phyloP scores from a whole-genome alignment of 306 rosid species.

The Herpetospermum pedunculosum region DNA sequence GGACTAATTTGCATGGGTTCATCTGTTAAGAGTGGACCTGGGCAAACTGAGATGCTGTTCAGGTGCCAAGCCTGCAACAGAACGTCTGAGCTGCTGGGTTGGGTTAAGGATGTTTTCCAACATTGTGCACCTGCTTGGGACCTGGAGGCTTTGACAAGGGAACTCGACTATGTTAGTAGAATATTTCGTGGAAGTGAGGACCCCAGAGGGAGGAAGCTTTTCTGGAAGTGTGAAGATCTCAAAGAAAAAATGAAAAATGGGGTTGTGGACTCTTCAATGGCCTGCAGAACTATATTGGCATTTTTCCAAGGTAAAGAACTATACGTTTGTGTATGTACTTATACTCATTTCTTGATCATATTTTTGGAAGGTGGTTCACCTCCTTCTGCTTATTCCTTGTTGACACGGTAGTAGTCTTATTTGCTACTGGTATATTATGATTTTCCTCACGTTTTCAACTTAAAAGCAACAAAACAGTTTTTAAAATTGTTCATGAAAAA shows the following conservation, averaged over 20 bases:
- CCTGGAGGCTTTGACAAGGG: constrained; percentile 72
- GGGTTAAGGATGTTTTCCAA: constrained; percentile 98
- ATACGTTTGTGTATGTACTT: not conserved
- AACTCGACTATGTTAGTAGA: constrained; percentile 91
- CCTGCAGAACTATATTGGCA: constrained; percentile 65
- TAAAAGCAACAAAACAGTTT: not conserved
- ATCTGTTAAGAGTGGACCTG: constrained; percentile 63
- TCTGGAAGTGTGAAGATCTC: constrained; percentile 75
- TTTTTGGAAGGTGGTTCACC: not conserved
- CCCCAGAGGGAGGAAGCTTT: constrained; percentile 66
- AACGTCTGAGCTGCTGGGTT: constrained; percentile 94
- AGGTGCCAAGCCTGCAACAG: constrained; percentile 91
- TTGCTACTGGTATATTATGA: not conserved
- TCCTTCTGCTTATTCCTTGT: not conserved
- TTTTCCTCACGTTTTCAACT: not conserved
- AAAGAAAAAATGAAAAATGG: constrained; percentile 60
- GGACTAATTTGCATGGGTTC: constrained; percentile 78
- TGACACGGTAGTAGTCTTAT: not conserved
- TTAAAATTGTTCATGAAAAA: not conserved
- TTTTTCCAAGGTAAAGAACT: constrained; percentile 71
- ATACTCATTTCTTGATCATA: not conserved
- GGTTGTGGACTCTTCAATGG: constrained; percentile 49
- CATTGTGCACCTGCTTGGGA: constrained; percentile 96
- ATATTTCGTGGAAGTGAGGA: constrained; percentile 87
- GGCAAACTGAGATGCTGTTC: constrained; percentile 89